Evolutionary conservation across 345 rosid genomes (phyloP).

Genomic region (Lepidium didymum): DNA sequence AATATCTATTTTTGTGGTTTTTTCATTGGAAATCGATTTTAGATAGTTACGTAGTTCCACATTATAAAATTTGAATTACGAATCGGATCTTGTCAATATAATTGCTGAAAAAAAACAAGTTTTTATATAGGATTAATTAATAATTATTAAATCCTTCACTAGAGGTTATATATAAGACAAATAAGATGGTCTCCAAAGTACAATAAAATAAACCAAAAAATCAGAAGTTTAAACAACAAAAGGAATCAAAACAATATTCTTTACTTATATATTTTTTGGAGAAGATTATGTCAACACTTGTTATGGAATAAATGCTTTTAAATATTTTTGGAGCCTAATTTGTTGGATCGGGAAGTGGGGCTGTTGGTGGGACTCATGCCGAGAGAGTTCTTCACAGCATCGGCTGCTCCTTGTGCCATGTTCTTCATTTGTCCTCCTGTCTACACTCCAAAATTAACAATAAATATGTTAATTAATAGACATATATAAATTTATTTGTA

Average conservation of each 20-base stretch:
- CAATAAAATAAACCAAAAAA: neutral
- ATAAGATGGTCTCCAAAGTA: neutral
- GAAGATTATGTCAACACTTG: neutral
- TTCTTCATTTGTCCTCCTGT: conserved; percentile 43
- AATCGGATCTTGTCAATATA: too few species aligned
- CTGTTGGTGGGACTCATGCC: conserved; percentile 33
- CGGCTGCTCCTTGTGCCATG: conserved; percentile 51
- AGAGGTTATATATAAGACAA: neutral
- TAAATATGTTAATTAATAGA: neutral
- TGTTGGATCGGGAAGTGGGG: conserved; percentile 16
- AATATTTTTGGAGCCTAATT: conserved; percentile 8
- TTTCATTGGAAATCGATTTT: too few species aligned
- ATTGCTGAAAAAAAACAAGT: too few species aligned
- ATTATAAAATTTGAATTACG: too few species aligned
- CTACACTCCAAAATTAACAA: conserved; percentile 18
- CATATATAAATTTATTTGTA: neutral
- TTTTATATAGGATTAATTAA: neutral
- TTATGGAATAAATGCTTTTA: neutral
- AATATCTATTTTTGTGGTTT: too few species aligned
- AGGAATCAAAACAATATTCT: neutral
- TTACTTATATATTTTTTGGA: neutral
- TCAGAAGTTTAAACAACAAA: neutral
- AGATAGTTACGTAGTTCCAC: too few species aligned
- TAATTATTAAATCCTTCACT: neutral
- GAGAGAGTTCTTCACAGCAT: conserved; percentile 39